Evolutionary conservation across 2,329 filamentous ascomycete genomes (phyloP), one percentile per base, ranked within the genome.

Genomic region (Epichloe baconii): DNA sequence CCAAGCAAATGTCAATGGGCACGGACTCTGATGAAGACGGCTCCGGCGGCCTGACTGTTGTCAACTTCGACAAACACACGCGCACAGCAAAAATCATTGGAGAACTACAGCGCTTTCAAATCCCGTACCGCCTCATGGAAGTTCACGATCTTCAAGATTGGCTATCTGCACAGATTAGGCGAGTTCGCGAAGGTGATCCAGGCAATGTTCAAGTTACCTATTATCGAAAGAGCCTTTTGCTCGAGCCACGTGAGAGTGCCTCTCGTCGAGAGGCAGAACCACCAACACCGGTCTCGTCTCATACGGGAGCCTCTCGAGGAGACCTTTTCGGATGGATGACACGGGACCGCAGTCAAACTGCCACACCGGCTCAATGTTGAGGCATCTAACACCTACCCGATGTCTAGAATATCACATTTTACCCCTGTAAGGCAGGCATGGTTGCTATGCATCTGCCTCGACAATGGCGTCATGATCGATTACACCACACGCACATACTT

Each of bases 11-110:
- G 19, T 67, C 66, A 5, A 64, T 72, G 3, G 68, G 68, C 23
- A 58, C 59, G 21, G 66, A 76, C 64, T 71, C 74, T 6, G 72
- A 74, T 14, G 79, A 86, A n/a, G 77, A 82, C 34, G 76, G 80
- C 36, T 76, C 82, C 14, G 77, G 79, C 15, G 78, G 81, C 26
- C 77, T 88, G 60, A 81, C 82, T 0, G 87, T 97, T 35, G 88
- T 98, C 75, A 98, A 98, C 69, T 97, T 96, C 61, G 91, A 97
- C 74, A 97, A 97, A 71, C 89, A 97, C 65, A 86, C 83, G 60
- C 88, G 89, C 59, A 97, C 90, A 3, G 90, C 91, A 44, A 93
- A 90, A 68, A 94, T 97, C 63, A 95, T 98, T 60, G 87, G 88
- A 56, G 91, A 97, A 60, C 78, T 98, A 7, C 93, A 98, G 66